A percentile compares a stretch with the other conserved stretches of the same genome.
phyloP scores from a whole-genome alignment of 345 rosid species.

The Schrenkiella parvula region DNA sequence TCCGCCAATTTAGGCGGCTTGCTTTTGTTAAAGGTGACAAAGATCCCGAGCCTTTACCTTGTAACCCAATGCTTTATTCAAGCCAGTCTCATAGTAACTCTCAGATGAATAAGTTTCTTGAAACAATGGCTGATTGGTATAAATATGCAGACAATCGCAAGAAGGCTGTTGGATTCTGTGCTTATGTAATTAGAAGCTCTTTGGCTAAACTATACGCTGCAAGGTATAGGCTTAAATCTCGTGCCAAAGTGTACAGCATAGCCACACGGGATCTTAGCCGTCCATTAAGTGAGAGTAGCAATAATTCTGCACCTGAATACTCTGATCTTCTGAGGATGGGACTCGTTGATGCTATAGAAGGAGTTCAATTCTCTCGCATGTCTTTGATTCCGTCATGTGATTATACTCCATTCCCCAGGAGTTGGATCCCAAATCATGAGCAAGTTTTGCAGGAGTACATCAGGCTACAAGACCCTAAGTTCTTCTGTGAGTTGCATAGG shows the following conservation, averaged over 20 bases:
- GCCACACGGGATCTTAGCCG: conserved; percentile 83
- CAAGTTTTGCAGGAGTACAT: conserved; percentile 71
- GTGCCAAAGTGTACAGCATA: conserved; percentile 86
- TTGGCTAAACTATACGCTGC: conserved; percentile 96
- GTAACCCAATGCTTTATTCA: conserved; percentile 91
- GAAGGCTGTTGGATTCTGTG: conserved; percentile 94
- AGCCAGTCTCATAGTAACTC: conserved; percentile 95
- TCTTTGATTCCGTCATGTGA: conserved; percentile 90
- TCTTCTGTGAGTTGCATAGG: conserved; percentile 65
- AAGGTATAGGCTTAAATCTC: conserved; percentile 88
- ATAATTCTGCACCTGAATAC: conserved; percentile 88
- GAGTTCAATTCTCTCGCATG: conserved; percentile 92
- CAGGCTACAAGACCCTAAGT: conserved; percentile 73
- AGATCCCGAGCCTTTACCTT: conserved; percentile 96
- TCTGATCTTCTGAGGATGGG: conserved; percentile 97
- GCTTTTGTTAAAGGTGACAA: conserved; percentile 85
- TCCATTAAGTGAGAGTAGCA: conserved; percentile 77
- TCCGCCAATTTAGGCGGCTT: conserved; percentile 72
- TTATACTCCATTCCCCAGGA: conserved; percentile 85
- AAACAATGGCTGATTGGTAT: conserved; percentile 98
- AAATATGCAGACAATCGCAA: conserved; percentile 88
- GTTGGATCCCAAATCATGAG: conserved; percentile 89
- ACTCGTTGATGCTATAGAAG: conserved; percentile 88
- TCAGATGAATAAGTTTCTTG: conserved; percentile 97
- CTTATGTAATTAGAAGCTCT: conserved; percentile 88